These are phyloP conservation scores for Penicillium sp. DNA, from an alignment of 2,329 filamentous ascomycete species.

Conservation along the genomic window DNA sequence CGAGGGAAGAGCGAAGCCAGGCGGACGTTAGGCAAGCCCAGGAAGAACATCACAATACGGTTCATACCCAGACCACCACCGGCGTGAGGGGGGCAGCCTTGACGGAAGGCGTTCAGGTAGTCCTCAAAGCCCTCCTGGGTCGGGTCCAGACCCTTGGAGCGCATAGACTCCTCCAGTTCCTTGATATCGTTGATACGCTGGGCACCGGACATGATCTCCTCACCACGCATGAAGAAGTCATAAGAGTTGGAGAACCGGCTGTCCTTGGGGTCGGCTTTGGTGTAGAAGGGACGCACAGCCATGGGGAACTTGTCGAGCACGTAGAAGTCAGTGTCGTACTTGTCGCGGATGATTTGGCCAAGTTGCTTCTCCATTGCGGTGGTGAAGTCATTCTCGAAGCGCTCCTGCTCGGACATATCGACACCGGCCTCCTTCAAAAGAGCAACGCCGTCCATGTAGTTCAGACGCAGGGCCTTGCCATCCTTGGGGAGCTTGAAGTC, in stretches of 20 bases:
- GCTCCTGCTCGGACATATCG: conserved; percentile 56
- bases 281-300: conserved; percentile 87
- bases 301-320: conserved; percentile 96
- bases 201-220: conserved; percentile 71
- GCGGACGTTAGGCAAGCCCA: conserved; percentile 68
- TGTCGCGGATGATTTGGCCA: conserved; percentile 81
- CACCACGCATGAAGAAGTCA: conserved; percentile 74
- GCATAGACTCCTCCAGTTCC: conserved; percentile 64
- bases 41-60: conserved; percentile 70
- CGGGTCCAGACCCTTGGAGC: conserved; percentile 64
- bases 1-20: conserved; percentile 68
- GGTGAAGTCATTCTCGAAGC: conserved; percentile 54
- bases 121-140: conserved; percentile 65
- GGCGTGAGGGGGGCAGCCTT: conserved; percentile 68
- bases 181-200: conserved; percentile 70
- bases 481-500: conserved; percentile 58
- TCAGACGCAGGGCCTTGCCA: conserved; percentile 56
- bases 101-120: conserved; percentile 68
- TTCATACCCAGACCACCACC: conserved; percentile 71
- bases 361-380: conserved; percentile 69
- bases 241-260: conserved; percentile 70
- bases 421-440: conserved; percentile 58
- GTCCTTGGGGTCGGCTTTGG: conserved; percentile 75
- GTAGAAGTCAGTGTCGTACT: conserved; percentile 96
- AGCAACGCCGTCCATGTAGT: conserved; percentile 57